Evolutionary conservation across 169 alveolate species (phyloP).

Genomic region (Plasmodium gaboni): DNA sequence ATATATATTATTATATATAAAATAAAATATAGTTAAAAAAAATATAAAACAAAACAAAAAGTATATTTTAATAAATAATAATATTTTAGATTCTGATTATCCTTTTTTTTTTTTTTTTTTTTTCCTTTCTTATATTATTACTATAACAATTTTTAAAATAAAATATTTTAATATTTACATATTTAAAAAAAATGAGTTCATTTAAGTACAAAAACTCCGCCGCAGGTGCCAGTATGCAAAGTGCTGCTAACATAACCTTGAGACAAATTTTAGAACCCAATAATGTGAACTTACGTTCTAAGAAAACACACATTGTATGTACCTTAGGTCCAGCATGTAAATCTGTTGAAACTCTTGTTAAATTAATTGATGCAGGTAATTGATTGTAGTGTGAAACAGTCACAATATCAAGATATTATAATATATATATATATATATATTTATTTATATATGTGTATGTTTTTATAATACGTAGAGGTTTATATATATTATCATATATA

Average conservation of each 20-base stretch:
- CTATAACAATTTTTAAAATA: too few species aligned
- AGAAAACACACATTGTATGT: slow-evolving; percentile 96
- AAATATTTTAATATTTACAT: too few species aligned
- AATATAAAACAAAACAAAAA: too few species aligned
- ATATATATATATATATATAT: background rate
- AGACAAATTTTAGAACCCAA: slow-evolving; percentile 77
- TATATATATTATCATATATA: background rate
- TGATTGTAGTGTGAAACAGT: background rate
- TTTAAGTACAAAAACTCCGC: slow-evolving; percentile 38
- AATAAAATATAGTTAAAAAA: too few species aligned
- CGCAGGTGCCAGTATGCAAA: slow-evolving; percentile 41
- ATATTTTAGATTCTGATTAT: too few species aligned
- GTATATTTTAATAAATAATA: too few species aligned
- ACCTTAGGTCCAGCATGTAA: slow-evolving; percentile 98
- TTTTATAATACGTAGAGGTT: background rate
- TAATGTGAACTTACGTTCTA: slow-evolving; percentile 81
- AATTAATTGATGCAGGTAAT: slow-evolving; percentile 89
- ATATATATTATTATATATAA: too few species aligned
- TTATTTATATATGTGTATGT: background rate
- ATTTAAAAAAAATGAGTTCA: slow-evolving; percentile 19
- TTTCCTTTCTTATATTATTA: too few species aligned
- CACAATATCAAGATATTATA: background rate
- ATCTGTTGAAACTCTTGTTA: slow-evolving; percentile 92
- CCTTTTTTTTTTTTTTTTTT: too few species aligned
- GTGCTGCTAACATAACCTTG: slow-evolving; percentile 70